Conservation (phyloP, 1,284 basidiomycete species). For the Irpex rosettiformis region DNA sequence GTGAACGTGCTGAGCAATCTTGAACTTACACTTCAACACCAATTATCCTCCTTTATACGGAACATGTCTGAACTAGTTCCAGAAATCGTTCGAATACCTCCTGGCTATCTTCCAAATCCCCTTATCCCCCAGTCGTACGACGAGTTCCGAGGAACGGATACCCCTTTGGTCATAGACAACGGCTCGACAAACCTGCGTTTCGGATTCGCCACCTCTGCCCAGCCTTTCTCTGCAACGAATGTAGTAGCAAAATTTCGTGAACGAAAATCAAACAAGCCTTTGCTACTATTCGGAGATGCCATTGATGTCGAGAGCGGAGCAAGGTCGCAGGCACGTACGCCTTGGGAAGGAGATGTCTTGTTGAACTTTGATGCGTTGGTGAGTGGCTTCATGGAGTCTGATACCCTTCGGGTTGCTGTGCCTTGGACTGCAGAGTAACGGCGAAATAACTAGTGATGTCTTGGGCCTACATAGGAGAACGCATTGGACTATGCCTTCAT, state of each 20-base stretch:
- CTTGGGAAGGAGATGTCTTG: constrained; percentile 90
- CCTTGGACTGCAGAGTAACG: constrained; percentile 1
- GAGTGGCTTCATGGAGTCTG: constrained; percentile 30
- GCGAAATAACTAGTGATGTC: constrained; percentile 11
- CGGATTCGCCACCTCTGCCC: constrained; percentile 68
- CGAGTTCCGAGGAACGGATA: constrained; percentile 36
- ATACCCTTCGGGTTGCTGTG: neutral
- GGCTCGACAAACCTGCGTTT: constrained; percentile 86
- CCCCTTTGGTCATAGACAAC: constrained; percentile 90
- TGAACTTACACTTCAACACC: neutral
- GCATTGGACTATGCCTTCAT: constrained; percentile 92
- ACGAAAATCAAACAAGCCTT: constrained; percentile 73
- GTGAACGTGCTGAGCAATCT: neutral
- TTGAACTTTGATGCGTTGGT: constrained; percentile 91
- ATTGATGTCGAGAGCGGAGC: constrained; percentile 83
- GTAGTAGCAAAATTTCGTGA: constrained; percentile 86
- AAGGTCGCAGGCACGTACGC: constrained; percentile 70
- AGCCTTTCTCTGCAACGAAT: constrained; percentile 63
- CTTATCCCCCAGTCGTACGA: constrained; percentile 27
- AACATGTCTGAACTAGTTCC: neutral
- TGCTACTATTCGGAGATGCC: constrained; percentile 83
- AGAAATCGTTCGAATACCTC: constrained; percentile 25
- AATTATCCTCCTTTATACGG: neutral
- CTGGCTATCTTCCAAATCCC: constrained; percentile 22
- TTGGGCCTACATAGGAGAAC: constrained; percentile 73